These are phyloP conservation scores for Sindora glabra DNA, from an alignment of 306 rosid species.

Conservation along the genomic window DNA sequence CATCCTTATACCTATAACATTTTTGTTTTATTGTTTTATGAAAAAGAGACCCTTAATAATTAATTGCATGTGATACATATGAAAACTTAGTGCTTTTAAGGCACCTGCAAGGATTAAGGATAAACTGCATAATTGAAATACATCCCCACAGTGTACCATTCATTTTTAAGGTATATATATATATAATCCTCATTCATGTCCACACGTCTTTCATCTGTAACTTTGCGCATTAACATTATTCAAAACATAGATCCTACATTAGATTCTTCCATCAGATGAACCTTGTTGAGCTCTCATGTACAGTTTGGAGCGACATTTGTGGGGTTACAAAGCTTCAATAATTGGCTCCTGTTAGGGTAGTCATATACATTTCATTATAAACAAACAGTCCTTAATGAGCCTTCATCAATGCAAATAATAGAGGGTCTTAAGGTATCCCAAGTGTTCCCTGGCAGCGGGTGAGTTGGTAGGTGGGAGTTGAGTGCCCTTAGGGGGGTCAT, in stretches of 20 bases:
- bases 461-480: slow-evolving; percentile 28
- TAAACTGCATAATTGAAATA: slow-evolving; percentile 11
- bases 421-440: not conserved
- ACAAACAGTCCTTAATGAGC: not conserved
- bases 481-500: too few species aligned
- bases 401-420: slow-evolving; percentile 1
- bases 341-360: slow-evolving; percentile 12
- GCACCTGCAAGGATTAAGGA: not conserved
- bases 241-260: too few species aligned
- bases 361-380: not conserved
- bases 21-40: too few species aligned
- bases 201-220: too few species aligned
- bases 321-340: slow-evolving; percentile 9
- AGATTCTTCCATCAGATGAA: not conserved
- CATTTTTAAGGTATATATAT: too few species aligned
- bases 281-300: not conserved
- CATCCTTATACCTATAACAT: too few species aligned
- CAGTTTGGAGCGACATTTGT: not conserved
- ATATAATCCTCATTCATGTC: too few species aligned
- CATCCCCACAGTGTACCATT: not conserved
- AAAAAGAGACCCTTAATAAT: too few species aligned
- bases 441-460: not conserved
- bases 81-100: too few species aligned
- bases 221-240: too few species aligned
- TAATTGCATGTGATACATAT: slow-evolving; percentile 10